Conservation (phyloP, 1,284 basidiomycete species). For the Cryptococcus sp. region DNA sequence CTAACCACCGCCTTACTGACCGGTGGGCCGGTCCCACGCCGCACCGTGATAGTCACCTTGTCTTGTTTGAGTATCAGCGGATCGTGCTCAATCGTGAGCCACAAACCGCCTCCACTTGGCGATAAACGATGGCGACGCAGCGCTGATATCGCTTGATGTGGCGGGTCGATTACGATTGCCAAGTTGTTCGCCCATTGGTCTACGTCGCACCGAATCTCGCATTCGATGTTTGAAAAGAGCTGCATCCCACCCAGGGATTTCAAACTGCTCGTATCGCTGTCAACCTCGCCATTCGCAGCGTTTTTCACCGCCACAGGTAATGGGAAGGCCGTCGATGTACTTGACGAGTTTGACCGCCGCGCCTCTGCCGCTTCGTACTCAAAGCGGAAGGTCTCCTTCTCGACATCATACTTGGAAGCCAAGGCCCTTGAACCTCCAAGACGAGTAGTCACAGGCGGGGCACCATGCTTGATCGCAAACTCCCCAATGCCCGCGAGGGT, state of each 20-base stretch:
- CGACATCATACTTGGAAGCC: constrained; percentile 80
- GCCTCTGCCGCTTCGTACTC: constrained; percentile 76
- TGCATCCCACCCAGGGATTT: constrained; percentile 19
- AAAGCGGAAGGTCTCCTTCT: constrained; percentile 75
- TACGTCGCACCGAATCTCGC: constrained; percentile 90
- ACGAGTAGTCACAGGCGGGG: constrained; percentile 84
- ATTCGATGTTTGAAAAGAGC: constrained; percentile 64
- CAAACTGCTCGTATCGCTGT: constrained; percentile 27
- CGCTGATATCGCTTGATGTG: constrained; percentile 79
- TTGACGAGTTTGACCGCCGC: constrained; percentile 56
- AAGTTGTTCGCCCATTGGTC: constrained; percentile 87
- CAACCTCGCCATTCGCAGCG: constrained; percentile 12
- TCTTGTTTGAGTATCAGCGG: constrained; percentile 73
- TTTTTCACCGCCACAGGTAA: constrained; percentile 33
- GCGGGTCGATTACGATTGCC: constrained; percentile 91
- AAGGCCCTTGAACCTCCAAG: constrained; percentile 74
- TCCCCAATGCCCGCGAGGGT: constrained; percentile 87
- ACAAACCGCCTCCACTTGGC: constrained; percentile 86
- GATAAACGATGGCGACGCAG: constrained; percentile 85
- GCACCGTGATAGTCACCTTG: constrained; percentile 66
- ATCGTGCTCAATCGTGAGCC: constrained; percentile 92
- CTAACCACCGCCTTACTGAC: constrained; percentile 69
- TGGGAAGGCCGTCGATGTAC: constrained; percentile 47
- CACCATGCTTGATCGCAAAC: constrained; percentile 91
- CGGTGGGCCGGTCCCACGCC: constrained; percentile 60